Conservation (phyloP, 176 grass and related monocot species). For the Saccharum spontaneum region DNA sequence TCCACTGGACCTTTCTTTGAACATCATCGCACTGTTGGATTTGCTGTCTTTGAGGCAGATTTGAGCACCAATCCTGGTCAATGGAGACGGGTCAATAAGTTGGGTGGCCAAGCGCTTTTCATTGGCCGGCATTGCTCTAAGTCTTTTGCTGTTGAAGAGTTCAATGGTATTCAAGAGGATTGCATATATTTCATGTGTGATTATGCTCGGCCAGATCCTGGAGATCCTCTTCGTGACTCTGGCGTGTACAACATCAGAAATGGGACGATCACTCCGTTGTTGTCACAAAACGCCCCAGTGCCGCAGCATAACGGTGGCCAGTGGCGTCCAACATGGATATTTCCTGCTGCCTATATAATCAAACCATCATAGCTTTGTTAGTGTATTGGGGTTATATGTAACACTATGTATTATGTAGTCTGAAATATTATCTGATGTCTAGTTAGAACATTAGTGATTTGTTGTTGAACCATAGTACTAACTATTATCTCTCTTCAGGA, state of each 20-base stretch:
- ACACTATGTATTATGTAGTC: too few species aligned
- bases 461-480: too few species aligned
- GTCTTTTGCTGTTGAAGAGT: neutral
- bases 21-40: neutral
- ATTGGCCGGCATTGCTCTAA: neutral
- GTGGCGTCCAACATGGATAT: neutral
- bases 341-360: neutral
- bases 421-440: too few species aligned
- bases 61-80: neutral
- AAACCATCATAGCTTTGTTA: too few species aligned
- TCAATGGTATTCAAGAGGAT: neutral
- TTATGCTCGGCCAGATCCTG: neutral
- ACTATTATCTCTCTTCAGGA: too few species aligned
- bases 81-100: neutral
- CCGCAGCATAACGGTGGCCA: neutral
- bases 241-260: conserved; percentile 1
- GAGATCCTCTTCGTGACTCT: neutral
- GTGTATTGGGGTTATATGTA: too few species aligned
- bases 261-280: neutral
- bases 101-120: neutral
- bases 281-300: neutral
- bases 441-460: too few species aligned
- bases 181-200: conserved; percentile 30
- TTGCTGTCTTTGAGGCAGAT: neutral
- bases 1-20: neutral